Base-by-base conservation (phyloP, 345 rosid species). In the Isatis tinctoria region DNA sequence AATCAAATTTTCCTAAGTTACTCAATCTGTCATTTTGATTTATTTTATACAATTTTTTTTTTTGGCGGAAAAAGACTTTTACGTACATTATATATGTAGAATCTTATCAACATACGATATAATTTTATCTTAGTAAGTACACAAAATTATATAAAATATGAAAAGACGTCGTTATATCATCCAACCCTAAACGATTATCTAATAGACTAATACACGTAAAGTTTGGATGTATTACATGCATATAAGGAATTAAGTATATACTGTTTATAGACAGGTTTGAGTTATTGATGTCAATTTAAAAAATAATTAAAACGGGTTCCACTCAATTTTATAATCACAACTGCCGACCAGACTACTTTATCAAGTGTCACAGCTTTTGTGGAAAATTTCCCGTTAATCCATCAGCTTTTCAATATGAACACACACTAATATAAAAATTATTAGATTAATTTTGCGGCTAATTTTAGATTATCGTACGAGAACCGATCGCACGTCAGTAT, bases 331-430 rank as follows among this genome's bases (percentile, higher is more conserved):
- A 9, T 57, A 56, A 39, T 70, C 67, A 48, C 65, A 39, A 70
- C 2, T 28, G 47, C 68, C 80, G 80, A 64, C 76, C 72, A 71
- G 10, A 70, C 54, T 65, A 70, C 75, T 56, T 70, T 61, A 22
- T 53, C 33, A 61, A 70, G 65, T 69, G 73, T 70, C 66, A 70
- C 80, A 63, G 75, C 76, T 70, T 70, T 70, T 45, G 67, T 77
- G 72, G 67, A 48, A 70, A 36, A 6, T 4, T 10, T 70, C 12
- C 72, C 75, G 54, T 54, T 56, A 57, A 63, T 61, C 63, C 79
- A 69, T 61, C 51, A 28, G 11, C 41, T 35, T 56, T 37, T 77
- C 49, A 27, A 32, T 37, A 54, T 26, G 60, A 54, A 26, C 70
- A 77, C 70, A 67, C 65, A 62, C 40, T 26, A 40, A 2, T 41